Evolutionary conservation across 1,139 yeast species (phyloP), one percentile per base, ranked within the genome.

Genomic region (Lodderomyces elongisporus): DNA sequence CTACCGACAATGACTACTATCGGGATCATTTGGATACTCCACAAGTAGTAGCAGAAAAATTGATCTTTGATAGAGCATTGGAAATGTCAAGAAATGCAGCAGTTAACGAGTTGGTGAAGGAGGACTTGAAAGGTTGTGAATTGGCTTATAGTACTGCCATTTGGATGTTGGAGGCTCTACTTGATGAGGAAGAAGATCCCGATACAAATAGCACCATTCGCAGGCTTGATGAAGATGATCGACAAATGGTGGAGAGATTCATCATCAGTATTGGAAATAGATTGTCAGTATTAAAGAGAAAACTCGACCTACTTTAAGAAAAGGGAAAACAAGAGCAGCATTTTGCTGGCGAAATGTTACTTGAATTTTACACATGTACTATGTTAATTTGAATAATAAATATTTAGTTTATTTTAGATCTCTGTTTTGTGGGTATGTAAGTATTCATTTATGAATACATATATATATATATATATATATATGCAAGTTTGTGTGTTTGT

Each of bases 41-140:
- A 10, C 46, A 63, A 28, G 60, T 79, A 5, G 70, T 82, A 34
- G 88, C 95, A 2, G 96, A 89, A 54, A 83, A 83, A 52, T 68
- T 91, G 43, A 77, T 91, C 17, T 89, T 88, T 59, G 96, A 89
- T 47, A 71, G 97, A 28, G 96, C 97, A 1, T 69, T 89, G 48
- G 97, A 91, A 49, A 85, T 89, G 68, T 84, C 96, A 2, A 74
- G 94, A 46, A 78, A 78, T 37, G 96, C 97, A 0, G 97, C 97
- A 0, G 82, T 82, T 34, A 79, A 81, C 51, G 98, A 91, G 56
- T 66, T 87, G 46, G 77, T 77, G 17, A 82, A 84, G 29, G 85
- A 79, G 39, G 89, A 84, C 52, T 61, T 85, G 36, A 70, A 72
- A 31, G 87, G 84, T 6, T 89, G 96, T 58, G 95, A 88, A 56